Conservation (phyloP, 306 rosid species). For the Albizia julibrissin region DNA sequence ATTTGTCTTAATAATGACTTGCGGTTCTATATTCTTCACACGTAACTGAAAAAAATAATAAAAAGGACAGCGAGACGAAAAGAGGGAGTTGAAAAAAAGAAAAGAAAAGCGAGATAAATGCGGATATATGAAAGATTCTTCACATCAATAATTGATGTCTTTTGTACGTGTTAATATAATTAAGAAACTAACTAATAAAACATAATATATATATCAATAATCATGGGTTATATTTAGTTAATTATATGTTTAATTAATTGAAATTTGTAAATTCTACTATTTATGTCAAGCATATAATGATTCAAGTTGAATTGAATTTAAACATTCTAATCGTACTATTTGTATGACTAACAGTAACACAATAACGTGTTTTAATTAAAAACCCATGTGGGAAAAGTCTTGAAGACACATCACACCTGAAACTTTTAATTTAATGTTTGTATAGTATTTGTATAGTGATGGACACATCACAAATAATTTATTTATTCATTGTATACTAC, state of each 20-base stretch:
- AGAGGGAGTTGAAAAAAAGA: background rate
- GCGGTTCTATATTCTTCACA: background rate
- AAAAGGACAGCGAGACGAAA: background rate
- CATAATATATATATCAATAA: no score
- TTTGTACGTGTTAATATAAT: background rate
- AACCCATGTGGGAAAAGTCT: slow-evolving; percentile 26
- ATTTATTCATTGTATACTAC: background rate
- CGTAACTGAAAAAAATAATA: background rate
- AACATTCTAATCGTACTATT: background rate
- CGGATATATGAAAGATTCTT: background rate
- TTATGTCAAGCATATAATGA: background rate
- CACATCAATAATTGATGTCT: slow-evolving; percentile 7
- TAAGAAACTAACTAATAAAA: background rate
- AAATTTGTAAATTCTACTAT: background rate
- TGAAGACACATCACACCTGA: slow-evolving; percentile 35
- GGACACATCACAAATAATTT: background rate
- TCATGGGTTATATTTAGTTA: slow-evolving; percentile 10
- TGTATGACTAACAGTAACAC: background rate
- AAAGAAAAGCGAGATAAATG: background rate
- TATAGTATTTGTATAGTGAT: slow-evolving; percentile 12
- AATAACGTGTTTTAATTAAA: slow-evolving; percentile 24
- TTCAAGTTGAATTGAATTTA: background rate
- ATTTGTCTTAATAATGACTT: background rate
- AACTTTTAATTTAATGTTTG: slow-evolving; percentile 19
- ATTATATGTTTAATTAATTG: background rate